Percentiles rank a stretch among this genome's conserved stretches.
Evolutionary conservation across 2,329 filamentous ascomycete genomes (phyloP).

Genomic region (Xylaria sp.): DNA sequence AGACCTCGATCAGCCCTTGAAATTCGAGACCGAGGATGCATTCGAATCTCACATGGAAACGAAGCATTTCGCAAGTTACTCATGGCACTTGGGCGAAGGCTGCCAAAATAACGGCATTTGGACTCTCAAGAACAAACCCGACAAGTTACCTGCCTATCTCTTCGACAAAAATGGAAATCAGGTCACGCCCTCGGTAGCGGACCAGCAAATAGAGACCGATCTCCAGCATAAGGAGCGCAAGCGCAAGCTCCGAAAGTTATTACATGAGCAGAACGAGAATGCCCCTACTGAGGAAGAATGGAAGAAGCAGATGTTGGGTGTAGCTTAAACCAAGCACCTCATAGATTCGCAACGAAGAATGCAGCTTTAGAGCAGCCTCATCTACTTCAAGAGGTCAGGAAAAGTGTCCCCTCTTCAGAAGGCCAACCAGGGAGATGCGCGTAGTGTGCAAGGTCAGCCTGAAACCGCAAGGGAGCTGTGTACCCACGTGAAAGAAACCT

Average conservation of each 20-base stretch:
- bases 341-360: neutral
- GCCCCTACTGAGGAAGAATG: slow-evolving; percentile 57
- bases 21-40: slow-evolving; percentile 43
- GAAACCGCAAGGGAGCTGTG: neutral
- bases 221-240: slow-evolving; percentile 58
- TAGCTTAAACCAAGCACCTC: slow-evolving; percentile 31
- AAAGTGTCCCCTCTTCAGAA: neutral
- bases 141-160: slow-evolving; percentile 60
- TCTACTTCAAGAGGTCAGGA: neutral
- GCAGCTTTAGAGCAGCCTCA: neutral
- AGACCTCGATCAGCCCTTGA: slow-evolving; percentile 34
- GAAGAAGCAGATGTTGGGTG: slow-evolving; percentile 46
- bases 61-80: slow-evolving; percentile 63
- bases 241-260: slow-evolving; percentile 57
- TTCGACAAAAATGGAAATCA: slow-evolving; percentile 64
- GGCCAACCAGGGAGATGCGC: neutral
- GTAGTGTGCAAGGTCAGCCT: neutral
- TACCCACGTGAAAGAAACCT: neutral
- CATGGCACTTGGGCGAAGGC: slow-evolving; percentile 71
- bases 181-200: slow-evolving; percentile 67
- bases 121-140: slow-evolving; percentile 39
- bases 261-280: slow-evolving; percentile 59
- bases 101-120: slow-evolving; percentile 57
- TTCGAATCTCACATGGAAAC: slow-evolving; percentile 65
- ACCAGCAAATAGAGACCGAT: slow-evolving; percentile 62